Conservation (phyloP, 768 basidiomycete genomes). For the Mycena latifolia region DNA sequence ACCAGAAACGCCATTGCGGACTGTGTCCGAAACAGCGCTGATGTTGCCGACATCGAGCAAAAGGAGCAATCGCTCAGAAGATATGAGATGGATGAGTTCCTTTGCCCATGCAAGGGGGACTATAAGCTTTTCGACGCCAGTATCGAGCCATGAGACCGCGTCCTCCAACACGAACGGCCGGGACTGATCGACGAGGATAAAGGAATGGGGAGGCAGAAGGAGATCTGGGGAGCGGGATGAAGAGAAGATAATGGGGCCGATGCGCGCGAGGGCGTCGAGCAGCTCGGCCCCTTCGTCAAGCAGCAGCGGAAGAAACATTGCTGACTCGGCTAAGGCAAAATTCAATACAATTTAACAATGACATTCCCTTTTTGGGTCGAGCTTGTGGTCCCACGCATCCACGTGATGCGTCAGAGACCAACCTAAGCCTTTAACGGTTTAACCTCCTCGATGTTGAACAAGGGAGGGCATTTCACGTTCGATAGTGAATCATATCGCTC, state of each 20-base stretch:
- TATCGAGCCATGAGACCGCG: conserved; percentile 76
- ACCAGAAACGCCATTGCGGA: conserved; percentile 80
- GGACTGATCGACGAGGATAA: conserved; percentile 69
- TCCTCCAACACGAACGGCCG: conserved; percentile 62
- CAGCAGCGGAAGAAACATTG: conserved; percentile 70
- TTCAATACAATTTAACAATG: too few relatives aligned
- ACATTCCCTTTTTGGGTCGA: too few relatives aligned
- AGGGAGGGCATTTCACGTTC: too few relatives aligned
- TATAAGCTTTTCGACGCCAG: conserved; percentile 85
- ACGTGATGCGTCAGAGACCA: too few relatives aligned
- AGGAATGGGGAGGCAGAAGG: conserved; percentile 53
- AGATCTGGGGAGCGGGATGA: conserved; percentile 45
- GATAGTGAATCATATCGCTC: too few relatives aligned
- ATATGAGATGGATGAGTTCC: conserved; percentile 75
- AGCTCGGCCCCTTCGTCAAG: conserved; percentile 66
- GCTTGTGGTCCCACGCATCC: too few relatives aligned
- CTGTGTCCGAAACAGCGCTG: conserved; percentile 80
- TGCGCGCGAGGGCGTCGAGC: conserved; percentile 72
- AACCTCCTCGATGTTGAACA: too few relatives aligned
- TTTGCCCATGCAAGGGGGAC: conserved; percentile 75
- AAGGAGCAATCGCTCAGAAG: conserved; percentile 79
- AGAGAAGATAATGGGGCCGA: conserved; percentile 81
- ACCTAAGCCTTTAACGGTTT: too few relatives aligned
- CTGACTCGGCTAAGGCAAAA: too few relatives aligned
- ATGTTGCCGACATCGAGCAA: conserved; percentile 81